Percentiles rank a stretch among this genome's conserved stretches.
phyloP scores from a whole-genome alignment of 768 basidiomycete species.

The Agrocybe chaxingu region DNA sequence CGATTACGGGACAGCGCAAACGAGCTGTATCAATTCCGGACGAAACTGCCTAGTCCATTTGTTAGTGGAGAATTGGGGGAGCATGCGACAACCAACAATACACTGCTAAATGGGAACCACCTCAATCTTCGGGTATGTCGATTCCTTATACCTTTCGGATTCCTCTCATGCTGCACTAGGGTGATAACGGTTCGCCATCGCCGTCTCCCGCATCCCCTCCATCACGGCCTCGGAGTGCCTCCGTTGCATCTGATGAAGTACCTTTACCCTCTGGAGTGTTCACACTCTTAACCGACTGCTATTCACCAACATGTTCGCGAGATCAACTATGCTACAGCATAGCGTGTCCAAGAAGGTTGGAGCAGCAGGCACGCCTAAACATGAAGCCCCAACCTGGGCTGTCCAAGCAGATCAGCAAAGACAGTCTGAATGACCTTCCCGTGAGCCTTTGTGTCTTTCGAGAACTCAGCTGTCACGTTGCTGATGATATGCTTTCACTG shows the following conservation, averaged over 20 bases:
- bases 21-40: conserved; percentile 93
- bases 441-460: conserved; percentile 34
- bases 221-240: conserved; percentile 32
- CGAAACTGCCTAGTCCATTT: conserved; percentile 80
- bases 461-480: not conserved
- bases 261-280: conserved; percentile 91
- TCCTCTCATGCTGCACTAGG: conserved; percentile 15
- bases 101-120: conserved; percentile 8
- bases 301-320: conserved; percentile 93
- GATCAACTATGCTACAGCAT: conserved; percentile 97
- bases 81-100: conserved; percentile 15
- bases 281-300: conserved; percentile 94
- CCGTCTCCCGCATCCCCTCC: conserved; percentile 23
- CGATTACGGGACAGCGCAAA: conserved; percentile 82
- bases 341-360: conserved; percentile 88
- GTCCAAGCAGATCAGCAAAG: conserved; percentile 77
- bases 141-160: conserved; percentile 1
- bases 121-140: conserved; percentile 5
- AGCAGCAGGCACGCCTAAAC: conserved; percentile 92
- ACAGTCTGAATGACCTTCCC: conserved; percentile 77
- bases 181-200: conserved; percentile 24
- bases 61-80: conserved; percentile 68
- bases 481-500: conserved; percentile 3
- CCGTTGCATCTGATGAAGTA: conserved; percentile 51
- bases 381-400: conserved; percentile 92